Conservation (phyloP, 2,329 filamentous ascomycete genomes). For the Penicillium sp. region DNA sequence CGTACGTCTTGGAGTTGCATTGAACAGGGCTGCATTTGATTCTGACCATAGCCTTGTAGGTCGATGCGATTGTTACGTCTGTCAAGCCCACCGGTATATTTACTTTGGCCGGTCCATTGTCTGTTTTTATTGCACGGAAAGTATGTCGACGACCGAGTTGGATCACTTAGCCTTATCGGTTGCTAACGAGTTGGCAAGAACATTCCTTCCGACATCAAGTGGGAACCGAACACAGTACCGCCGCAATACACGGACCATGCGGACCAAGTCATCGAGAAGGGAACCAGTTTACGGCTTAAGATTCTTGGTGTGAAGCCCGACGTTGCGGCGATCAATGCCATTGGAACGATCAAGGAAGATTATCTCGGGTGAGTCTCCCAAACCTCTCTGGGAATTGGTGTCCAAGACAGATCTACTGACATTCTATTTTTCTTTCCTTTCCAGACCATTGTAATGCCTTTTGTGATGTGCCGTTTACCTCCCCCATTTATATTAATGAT, state of each 20-base stretch:
- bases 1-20: conserved; percentile 52
- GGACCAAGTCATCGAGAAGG: conserved; percentile 85
- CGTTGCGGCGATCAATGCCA: conserved; percentile 89
- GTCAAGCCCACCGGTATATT: conserved; percentile 86
- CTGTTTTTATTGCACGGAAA: conserved; percentile 53
- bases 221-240: conserved; percentile 91
- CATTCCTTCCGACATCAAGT: conserved; percentile 85
- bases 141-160: too few relatives aligned
- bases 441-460: conserved; percentile 26
- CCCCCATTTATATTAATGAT: too few relatives aligned
- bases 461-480: too few relatives aligned
- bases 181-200: conserved; percentile 27
- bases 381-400: too few relatives aligned
- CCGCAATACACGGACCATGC: conserved; percentile 93
- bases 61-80: conserved; percentile 85
- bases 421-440: neutral
- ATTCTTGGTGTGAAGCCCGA: conserved; percentile 89
- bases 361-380: conserved; percentile 38
- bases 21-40: conserved; percentile 11
- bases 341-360: conserved; percentile 87
- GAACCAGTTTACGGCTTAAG: conserved; percentile 86
- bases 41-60: too few relatives aligned
- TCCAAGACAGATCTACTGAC: too few relatives aligned
- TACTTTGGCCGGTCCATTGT: conserved; percentile 42
- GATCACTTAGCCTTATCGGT: neutral